These are phyloP conservation scores for Platismatia glauca DNA, from an alignment of 495 filamentous ascomycete species.

Conservation along the genomic window DNA sequence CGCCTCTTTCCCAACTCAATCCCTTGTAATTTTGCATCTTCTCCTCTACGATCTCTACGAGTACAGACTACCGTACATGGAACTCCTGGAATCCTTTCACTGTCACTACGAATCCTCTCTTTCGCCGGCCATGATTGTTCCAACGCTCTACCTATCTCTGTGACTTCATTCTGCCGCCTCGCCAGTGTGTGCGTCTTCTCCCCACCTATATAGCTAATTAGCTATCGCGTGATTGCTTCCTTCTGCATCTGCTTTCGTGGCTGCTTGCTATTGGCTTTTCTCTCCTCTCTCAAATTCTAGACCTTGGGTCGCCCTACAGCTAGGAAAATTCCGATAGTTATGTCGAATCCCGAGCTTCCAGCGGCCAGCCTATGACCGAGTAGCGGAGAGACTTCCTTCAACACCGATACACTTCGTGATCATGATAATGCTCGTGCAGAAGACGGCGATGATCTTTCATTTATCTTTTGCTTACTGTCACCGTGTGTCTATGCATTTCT, in stretches of 20 bases:
- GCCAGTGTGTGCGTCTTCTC: neutral
- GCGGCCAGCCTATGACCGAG: neutral
- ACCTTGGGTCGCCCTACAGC: slow-evolving; percentile 3
- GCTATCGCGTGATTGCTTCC: slow-evolving; percentile 1
- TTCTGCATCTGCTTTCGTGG: slow-evolving; percentile 13
- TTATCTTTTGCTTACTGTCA: neutral
- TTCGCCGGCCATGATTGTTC: neutral
- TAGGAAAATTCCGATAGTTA: neutral
- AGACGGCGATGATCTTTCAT: neutral
- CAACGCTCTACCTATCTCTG: neutral
- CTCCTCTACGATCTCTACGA: too few species aligned
- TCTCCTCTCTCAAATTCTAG: neutral
- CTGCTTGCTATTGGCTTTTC: slow-evolving; percentile 12
- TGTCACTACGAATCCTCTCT: too few species aligned
- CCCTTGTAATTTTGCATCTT: neutral
- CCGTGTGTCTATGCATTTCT: neutral
- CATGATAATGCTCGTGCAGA: neutral
- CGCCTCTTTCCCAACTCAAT: neutral
- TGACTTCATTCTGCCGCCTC: neutral
- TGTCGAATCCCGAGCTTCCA: neutral
- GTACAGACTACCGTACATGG: neutral
- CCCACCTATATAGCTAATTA: too few species aligned
- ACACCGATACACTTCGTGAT: neutral
- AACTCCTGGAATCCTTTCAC: neutral
- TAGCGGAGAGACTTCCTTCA: neutral